phyloP scores from a whole-genome alignment of 2,329 filamentous ascomycete genomes.

The Diaporthe aspalathi region DNA sequence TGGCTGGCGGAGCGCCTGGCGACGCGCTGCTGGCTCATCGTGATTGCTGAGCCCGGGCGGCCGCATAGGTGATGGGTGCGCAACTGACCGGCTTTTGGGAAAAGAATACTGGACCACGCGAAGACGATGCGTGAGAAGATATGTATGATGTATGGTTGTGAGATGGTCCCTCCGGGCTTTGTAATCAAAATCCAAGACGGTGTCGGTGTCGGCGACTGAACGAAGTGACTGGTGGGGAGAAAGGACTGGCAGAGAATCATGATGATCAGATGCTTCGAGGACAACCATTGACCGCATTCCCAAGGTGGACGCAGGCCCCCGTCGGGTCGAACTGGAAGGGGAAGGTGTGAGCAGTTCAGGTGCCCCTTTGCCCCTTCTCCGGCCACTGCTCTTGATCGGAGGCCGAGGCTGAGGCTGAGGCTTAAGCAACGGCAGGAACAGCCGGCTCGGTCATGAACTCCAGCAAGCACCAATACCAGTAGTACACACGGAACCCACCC shows the following conservation, averaged over 20 bases:
- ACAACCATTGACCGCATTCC: background rate
- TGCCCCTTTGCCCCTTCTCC: conserved; percentile 11
- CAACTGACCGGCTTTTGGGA: background rate
- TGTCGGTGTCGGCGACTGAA: conserved; percentile 16
- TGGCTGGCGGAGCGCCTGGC: conserved; percentile 53
- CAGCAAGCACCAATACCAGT: background rate
- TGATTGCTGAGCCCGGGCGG: background rate
- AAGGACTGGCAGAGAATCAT: conserved; percentile 11
- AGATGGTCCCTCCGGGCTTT: conserved; percentile 1
- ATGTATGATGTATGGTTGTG: conserved; percentile 32
- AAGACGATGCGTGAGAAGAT: conserved; percentile 34
- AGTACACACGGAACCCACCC: no score
- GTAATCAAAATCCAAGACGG: conserved; percentile 37
- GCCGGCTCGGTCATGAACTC: background rate
- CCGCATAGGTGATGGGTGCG: conserved; percentile 7
- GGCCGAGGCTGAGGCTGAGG: no score
- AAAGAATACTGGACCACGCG: conserved; percentile 36
- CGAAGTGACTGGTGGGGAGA: background rate
- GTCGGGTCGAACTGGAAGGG: background rate
- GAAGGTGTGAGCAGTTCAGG: background rate
- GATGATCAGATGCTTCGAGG: conserved; percentile 1
- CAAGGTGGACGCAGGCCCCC: background rate
- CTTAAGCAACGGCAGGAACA: no score
- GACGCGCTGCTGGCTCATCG: conserved; percentile 38
- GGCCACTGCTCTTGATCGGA: background rate